These are phyloP conservation scores for Chaetothyriales sp. DNA, from an alignment of 2,329 filamentous ascomycete genomes.

Conservation along the genomic window DNA sequence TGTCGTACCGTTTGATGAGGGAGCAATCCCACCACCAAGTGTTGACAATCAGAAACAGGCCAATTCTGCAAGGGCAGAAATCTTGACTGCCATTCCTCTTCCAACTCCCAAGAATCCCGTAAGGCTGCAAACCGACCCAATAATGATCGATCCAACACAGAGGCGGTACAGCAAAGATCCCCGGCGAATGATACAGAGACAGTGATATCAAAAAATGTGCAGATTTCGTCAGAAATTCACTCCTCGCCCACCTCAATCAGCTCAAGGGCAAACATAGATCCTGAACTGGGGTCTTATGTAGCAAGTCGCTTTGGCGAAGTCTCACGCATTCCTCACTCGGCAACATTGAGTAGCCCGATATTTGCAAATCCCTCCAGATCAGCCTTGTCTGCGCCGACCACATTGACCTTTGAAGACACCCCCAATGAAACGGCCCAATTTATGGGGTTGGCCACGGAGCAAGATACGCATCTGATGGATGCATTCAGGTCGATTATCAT, in stretches of 20 bases:
- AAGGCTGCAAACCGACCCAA: background rate
- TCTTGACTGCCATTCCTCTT: conserved; percentile 18
- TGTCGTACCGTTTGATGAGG: background rate
- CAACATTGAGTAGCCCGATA: conserved; percentile 2
- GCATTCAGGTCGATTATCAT: conserved; percentile 36
- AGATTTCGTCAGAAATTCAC: background rate
- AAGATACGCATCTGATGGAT: conserved; percentile 35
- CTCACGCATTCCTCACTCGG: conserved; percentile 5
- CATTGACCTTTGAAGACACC: conserved; percentile 32
- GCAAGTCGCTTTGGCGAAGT: background rate
- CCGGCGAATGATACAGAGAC: background rate
- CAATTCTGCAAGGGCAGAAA: conserved; percentile 17
- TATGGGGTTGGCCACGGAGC: conserved; percentile 34
- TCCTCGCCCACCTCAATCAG: conserved; percentile 3
- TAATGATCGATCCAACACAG: background rate
- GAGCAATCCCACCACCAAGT: background rate
- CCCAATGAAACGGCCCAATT: conserved; percentile 32
- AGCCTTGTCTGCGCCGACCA: conserved; percentile 5
- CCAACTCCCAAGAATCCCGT: conserved; percentile 10
- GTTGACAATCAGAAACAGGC: too few species aligned
- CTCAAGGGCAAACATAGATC: conserved; percentile 1
- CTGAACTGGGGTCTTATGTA: background rate
- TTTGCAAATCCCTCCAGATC: conserved; percentile 2
- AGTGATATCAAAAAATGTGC: background rate
- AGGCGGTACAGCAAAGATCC: background rate